These are phyloP conservation scores for Corymbia calophylla DNA, from an alignment of 441 rosid genomes.

Conservation along the genomic window DNA sequence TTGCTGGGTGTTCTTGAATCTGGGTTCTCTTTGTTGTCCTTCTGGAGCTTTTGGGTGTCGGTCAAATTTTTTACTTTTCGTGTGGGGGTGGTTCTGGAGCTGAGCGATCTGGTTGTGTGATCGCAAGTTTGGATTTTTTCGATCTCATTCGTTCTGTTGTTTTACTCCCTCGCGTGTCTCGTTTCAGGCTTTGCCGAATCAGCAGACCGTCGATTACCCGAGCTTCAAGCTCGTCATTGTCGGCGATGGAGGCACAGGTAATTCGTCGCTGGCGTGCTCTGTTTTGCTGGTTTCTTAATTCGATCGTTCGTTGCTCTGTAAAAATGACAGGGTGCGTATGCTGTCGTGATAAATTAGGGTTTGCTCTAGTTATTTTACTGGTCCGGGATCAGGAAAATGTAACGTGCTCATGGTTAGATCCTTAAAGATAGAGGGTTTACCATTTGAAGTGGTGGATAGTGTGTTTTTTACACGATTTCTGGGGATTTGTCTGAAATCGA, in stretches of 20 bases:
- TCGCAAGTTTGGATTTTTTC: too few species aligned
- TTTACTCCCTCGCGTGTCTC: background rate
- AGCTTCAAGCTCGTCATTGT: conserved; percentile 7
- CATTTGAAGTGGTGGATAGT: too few species aligned
- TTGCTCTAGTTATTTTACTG: background rate
- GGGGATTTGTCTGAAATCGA: too few species aligned
- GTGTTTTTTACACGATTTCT: too few species aligned
- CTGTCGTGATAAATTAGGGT: rapidly evolving
- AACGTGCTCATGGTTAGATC: rapidly evolving
- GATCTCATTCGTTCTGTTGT: too few species aligned
- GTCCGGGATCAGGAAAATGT: background rate
- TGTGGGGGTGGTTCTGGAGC: background rate
- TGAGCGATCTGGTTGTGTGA: background rate
- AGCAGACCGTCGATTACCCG: conserved; percentile 1
- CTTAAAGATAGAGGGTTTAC: background rate
- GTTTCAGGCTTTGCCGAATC: background rate
- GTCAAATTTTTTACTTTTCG: background rate
- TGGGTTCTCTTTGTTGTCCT: background rate
- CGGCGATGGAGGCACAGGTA: conserved; percentile 4
- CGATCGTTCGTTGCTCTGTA: too few species aligned
- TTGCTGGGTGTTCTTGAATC: background rate
- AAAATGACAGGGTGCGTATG: too few species aligned
- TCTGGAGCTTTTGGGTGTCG: background rate
- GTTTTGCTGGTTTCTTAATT: too few species aligned
- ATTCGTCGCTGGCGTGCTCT: too few species aligned